Conservation (phyloP, 2,329 filamentous ascomycete genomes). For the Emydomyces testavorans region DNA sequence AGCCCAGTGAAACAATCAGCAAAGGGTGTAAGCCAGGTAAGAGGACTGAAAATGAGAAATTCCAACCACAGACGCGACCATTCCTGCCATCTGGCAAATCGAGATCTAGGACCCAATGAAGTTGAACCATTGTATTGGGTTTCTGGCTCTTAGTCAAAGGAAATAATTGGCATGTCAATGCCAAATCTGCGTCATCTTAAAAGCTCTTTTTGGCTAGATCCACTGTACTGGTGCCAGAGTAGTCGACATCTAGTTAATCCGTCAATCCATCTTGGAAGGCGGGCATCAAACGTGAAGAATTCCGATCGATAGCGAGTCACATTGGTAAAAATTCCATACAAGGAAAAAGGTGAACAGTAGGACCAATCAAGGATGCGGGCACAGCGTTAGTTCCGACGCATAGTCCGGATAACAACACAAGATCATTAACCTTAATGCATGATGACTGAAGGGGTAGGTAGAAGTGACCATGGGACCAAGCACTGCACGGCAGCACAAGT, state of each 20-base stretch:
- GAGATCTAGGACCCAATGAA: constrained; percentile 1
- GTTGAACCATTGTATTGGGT: constrained; percentile 6
- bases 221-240: neutral
- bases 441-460: constrained; percentile 10
- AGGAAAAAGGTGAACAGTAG: neutral
- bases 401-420: constrained; percentile 7
- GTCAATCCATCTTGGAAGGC: neutral
- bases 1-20: neutral
- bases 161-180: neutral
- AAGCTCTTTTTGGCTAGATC: neutral
- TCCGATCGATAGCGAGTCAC: neutral
- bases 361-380: constrained; percentile 1
- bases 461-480: constrained; percentile 1
- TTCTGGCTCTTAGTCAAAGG: neutral
- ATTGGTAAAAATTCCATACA: constrained; percentile 3
- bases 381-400: constrained; percentile 1
- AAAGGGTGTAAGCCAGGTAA: neutral
- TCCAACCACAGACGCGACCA: constrained; percentile 1
- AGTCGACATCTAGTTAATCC: neutral
- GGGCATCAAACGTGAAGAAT: neutral
- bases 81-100: neutral
- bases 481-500: constrained; percentile 2
- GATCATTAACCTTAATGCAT: constrained; percentile 11
- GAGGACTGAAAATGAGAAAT: neutral
- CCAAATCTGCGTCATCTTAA: neutral